phyloP scores from a whole-genome alignment of 768 basidiomycete species.

The Kwoniella newhampshirensis region DNA sequence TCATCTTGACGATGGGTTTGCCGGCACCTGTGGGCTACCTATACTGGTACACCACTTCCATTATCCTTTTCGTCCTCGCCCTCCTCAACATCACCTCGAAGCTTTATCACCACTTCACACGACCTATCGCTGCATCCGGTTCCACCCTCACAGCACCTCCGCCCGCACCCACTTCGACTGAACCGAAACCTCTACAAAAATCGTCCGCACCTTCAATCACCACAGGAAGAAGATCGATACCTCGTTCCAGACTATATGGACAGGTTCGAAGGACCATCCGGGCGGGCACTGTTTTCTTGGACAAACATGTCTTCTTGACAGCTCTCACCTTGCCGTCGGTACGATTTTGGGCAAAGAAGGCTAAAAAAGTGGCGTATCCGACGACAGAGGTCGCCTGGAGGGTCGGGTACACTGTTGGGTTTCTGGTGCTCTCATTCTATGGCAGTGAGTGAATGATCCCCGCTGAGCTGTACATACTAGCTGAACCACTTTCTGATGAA shows the following conservation, averaged over 20 bases:
- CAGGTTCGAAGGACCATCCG: neutral
- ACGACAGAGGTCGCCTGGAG: conserved; percentile 30
- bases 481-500: neutral
- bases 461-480: neutral
- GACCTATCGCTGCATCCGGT: neutral
- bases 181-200: no score
- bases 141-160: neutral
- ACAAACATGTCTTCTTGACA: conserved; percentile 23
- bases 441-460: conserved; percentile 29
- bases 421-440: conserved; percentile 30
- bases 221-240: no score
- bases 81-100: conserved; percentile 24
- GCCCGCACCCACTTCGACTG: conserved; percentile 1
- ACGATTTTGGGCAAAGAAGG: conserved; percentile 18
- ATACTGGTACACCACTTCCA: conserved; percentile 43
- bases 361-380: conserved; percentile 9
- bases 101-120: conserved; percentile 14
- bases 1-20: conserved; percentile 9
- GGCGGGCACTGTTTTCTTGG: conserved; percentile 3
- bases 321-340: conserved; percentile 18
- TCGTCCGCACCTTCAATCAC: no score
- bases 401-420: conserved; percentile 23
- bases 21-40: conserved; percentile 31
- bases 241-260: no score
- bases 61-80: conserved; percentile 35